phyloP scores from a whole-genome alignment of 257 asterid species.

The Solanum etuberosum region DNA sequence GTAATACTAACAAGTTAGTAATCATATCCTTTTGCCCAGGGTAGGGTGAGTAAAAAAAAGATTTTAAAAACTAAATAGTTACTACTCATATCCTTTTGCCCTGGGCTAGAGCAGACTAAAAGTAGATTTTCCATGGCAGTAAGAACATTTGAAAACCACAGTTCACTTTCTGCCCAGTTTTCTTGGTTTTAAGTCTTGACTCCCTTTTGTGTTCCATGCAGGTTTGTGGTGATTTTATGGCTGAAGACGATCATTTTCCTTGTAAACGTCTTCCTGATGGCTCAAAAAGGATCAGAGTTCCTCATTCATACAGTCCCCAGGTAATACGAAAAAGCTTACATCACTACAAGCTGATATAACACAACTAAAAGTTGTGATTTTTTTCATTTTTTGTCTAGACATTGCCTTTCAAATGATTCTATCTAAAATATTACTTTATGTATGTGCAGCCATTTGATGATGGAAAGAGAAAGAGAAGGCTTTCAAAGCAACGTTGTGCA shows the following conservation, averaged over 20 bases:
- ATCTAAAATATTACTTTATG: not conserved
- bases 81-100: not conserved
- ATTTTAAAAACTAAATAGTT: not conserved
- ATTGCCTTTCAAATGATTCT: not conserved
- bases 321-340: constrained; percentile 16
- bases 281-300: constrained; percentile 74
- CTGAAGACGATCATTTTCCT: constrained; percentile 27
- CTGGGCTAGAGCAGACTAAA: not conserved
- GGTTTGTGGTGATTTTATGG: constrained; percentile 32
- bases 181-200: not conserved
- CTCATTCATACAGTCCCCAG: constrained; percentile 49
- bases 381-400: not conserved
- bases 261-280: constrained; percentile 88
- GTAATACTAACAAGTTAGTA: not conserved
- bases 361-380: not conserved
- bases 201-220: constrained; percentile 10
- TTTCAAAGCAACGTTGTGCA: constrained; percentile 37
- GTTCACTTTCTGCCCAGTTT: not conserved
- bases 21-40: not conserved
- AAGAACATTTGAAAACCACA: not conserved
- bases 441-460: constrained; percentile 38
- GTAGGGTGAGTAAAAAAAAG: not conserved
- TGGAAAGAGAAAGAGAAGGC: constrained; percentile 33
- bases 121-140: not conserved
- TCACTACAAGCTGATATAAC: not conserved